phyloP scores from a whole-genome alignment of 768 basidiomycete species.

The Agaricus subrufescens region DNA sequence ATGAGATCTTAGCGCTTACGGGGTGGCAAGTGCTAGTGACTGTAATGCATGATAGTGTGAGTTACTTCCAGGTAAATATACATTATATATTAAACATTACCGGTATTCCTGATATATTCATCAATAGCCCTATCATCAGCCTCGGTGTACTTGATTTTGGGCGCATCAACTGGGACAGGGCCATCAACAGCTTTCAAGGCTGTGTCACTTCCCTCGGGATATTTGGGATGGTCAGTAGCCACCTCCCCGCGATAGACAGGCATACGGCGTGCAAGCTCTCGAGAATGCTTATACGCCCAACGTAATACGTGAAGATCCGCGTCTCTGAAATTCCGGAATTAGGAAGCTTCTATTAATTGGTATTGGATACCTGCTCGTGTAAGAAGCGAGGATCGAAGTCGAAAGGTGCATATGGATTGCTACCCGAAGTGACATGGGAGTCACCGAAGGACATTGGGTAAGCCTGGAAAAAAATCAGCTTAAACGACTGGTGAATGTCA shows the following conservation, averaged over 20 bases:
- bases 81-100: slow-evolving; percentile 17
- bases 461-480: not conserved
- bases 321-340: slow-evolving; percentile 19
- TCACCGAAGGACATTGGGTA: slow-evolving; percentile 45
- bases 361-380: slow-evolving; percentile 29
- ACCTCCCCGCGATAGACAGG: slow-evolving; percentile 35
- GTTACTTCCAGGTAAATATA: no score
- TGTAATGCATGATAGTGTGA: slow-evolving; percentile 8
- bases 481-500: not conserved
- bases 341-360: not conserved
- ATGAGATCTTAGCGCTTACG: slow-evolving; percentile 18
- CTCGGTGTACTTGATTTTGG: slow-evolving; percentile 35
- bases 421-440: slow-evolving; percentile 41
- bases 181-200: slow-evolving; percentile 14
- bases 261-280: slow-evolving; percentile 57
- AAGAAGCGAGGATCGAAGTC: slow-evolving; percentile 44
- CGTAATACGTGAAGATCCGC: slow-evolving; percentile 41
- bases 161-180: slow-evolving; percentile 28
- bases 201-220: slow-evolving; percentile 29
- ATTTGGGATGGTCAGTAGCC: slow-evolving; percentile 28
- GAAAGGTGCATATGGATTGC: slow-evolving; percentile 34
- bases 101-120: slow-evolving; percentile 24
- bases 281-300: slow-evolving; percentile 50
- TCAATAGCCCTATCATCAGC: slow-evolving; percentile 42
- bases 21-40: slow-evolving; percentile 43